A percentile compares a stretch with the other conserved stretches of the same genome.
Evolutionary conservation across 192 early-diverging fungal genomes (phyloP).

Genomic region (Coemansia javaensis): DNA sequence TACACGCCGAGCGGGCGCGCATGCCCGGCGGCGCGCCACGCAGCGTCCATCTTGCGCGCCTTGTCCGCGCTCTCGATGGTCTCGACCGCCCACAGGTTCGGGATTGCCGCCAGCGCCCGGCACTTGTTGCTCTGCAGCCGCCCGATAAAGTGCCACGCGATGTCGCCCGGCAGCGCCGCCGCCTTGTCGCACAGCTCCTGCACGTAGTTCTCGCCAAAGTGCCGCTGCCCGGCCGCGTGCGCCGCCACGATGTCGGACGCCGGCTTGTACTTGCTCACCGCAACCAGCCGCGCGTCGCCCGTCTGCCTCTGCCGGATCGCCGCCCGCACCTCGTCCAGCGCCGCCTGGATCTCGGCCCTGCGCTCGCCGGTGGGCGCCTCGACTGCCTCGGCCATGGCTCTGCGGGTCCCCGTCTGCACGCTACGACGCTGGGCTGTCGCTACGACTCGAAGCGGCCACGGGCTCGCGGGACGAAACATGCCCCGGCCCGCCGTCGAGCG

Average conservation of each 20-base stretch:
- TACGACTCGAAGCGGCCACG: too few species aligned
- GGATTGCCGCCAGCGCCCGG: constrained; percentile 77
- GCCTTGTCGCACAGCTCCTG: constrained; percentile 94
- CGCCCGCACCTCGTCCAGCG: constrained; percentile 4
- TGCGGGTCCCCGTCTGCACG: not conserved
- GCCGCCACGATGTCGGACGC: constrained; percentile 69
- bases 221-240: constrained; percentile 79
- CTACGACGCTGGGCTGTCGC: not conserved
- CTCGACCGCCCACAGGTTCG: constrained; percentile 89
- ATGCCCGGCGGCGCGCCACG: constrained; percentile 54
- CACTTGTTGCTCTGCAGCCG: constrained; percentile 97
- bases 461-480: too few species aligned
- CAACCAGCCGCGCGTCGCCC: constrained; percentile 66
- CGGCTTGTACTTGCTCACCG: constrained; percentile 93
- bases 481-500: too few species aligned
- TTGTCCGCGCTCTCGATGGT: constrained; percentile 84
- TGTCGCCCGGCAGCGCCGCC: constrained; percentile 72
- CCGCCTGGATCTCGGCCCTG: constrained; percentile 14
- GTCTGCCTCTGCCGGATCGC: constrained; percentile 1
- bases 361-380: constrained; percentile 17
- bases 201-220: constrained; percentile 97
- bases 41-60: constrained; percentile 76
- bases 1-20: constrained; percentile 67
- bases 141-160: constrained; percentile 98
- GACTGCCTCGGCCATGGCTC: constrained; percentile 6